phyloP scores from a whole-genome alignment of 2,329 filamentous ascomycete species.

The Zarea fungicola region DNA sequence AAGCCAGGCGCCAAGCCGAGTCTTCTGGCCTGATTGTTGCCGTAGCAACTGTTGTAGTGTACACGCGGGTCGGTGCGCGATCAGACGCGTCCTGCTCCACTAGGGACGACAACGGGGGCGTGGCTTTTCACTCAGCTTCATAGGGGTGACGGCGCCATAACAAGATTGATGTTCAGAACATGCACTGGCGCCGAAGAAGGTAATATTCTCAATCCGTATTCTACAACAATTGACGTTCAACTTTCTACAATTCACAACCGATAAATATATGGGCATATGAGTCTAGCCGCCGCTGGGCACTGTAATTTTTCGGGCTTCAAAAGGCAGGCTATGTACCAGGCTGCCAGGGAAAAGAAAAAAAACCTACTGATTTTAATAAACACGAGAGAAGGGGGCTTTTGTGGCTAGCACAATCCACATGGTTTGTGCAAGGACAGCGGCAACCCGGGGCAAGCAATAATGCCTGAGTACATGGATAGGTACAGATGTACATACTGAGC shows the following conservation, averaged over 20 bases:
- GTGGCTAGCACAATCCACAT: background rate
- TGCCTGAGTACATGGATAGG: no score
- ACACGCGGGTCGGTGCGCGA: background rate
- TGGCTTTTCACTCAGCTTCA: no score
- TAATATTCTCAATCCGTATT: no score
- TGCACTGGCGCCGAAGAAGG: no score
- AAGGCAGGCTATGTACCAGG: background rate
- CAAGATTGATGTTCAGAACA: no score
- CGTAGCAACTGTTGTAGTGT: background rate
- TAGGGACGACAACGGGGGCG: constrained; percentile 1
- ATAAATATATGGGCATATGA: background rate
- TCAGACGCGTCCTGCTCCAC: constrained; percentile 5
- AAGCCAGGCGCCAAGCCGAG: background rate
- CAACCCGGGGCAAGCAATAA: constrained; percentile 1
- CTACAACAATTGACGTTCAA: no score
- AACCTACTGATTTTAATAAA: background rate
- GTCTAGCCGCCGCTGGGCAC: constrained; percentile 10
- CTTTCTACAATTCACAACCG: background rate
- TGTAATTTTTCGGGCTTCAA: constrained; percentile 7
- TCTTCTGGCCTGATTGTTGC: background rate
- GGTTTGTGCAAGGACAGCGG: background rate
- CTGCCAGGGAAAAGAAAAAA: no score
- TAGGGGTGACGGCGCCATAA: no score
- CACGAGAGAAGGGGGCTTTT: background rate
- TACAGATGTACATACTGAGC: no score